A percentile compares a stretch with the other conserved stretches of the same genome.
Conservation (phyloP, 192 early-diverging fungal species). For the Backusella macrospora region DNA sequence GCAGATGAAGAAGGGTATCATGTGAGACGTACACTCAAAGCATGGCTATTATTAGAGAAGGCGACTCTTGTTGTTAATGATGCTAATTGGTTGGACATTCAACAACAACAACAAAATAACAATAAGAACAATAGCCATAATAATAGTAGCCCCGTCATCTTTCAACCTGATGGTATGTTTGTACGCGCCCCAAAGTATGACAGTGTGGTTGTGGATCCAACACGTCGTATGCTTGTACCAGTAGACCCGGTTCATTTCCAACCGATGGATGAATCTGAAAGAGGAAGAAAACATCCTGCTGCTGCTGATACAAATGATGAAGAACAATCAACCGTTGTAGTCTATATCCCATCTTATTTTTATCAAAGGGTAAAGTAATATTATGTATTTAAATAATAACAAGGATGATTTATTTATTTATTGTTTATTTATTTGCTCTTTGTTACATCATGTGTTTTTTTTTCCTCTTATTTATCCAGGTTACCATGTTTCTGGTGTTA, state of each 20-base stretch:
- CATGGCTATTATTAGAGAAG: constrained; percentile 54
- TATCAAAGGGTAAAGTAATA: constrained; percentile 50
- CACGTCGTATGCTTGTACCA: constrained; percentile 81
- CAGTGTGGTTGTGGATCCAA: constrained; percentile 79
- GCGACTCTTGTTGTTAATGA: constrained; percentile 23
- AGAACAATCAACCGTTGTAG: constrained; percentile 68
- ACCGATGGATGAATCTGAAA: constrained; percentile 61
- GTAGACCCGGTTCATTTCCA: constrained; percentile 58
- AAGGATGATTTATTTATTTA: background rate
- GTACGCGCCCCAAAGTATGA: constrained; percentile 87
- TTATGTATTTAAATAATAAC: background rate
- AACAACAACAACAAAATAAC: constrained; percentile 43
- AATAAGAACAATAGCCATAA: constrained; percentile 50
- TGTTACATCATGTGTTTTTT: background rate
- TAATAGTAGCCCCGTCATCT: constrained; percentile 50
- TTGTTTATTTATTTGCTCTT: background rate
- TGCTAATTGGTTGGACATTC: constrained; percentile 53
- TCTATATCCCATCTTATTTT: constrained; percentile 82
- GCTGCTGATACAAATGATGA: constrained; percentile 50
- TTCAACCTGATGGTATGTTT: constrained; percentile 66
- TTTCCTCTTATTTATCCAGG: constrained; percentile 5
- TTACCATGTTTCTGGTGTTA: constrained; percentile 50
- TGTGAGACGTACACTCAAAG: constrained; percentile 51
- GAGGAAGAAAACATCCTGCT: constrained; percentile 59
- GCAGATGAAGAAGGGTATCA: constrained; percentile 76